Base-by-base conservation (phyloP, 1,139 yeast genomes). In the Blastobotrys indianensis region DNA sequence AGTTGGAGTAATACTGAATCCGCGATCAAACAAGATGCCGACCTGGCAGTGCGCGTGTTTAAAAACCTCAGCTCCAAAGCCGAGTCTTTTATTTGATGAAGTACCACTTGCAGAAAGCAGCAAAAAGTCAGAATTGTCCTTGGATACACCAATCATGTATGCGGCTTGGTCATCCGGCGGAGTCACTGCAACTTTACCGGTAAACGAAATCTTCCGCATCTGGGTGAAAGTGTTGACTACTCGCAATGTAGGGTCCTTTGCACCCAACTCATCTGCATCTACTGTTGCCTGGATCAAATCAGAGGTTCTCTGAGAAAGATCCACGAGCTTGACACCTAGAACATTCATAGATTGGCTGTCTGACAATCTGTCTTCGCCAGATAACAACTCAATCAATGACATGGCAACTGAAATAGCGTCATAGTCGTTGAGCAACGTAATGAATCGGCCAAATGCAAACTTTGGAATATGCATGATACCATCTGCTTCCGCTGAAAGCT, bases 211-310 rank as follows among this genome's bases (percentile, higher is more conserved):
- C 16, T 73, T 72, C 51, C 76, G 69, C 51, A 78, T 61, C 32
- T 75, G 74, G 41, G 79, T 68, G 54, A 79, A 79, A 1, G 79
- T 73, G 47, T 73, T 75, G 46, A 79, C 69, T 29, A 79, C 76
- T 36, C 77, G 70, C 47, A 79, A 64, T 17, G 77, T 66, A 0
- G 82, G 66, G 33, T 75, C 73, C 34, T 75, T 68, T 33, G 70
- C 68, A 34, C 66, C 68, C 36, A 55, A 56, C 25, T 20, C 25
- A 11, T 60, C 57, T 6, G 57, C 60, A 39, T 63, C 61, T 1
- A 69, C 60, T 2, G 85, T 80, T 1, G 85, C 85, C 55, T 79
- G 85, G 45, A 82, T 69, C 43, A 82, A 64, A 61, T 82, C 84
- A 0, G 85, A 79, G 0, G 86, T 81, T 61, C 88, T 70, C 39